Conservation (phyloP, 345 rosid genomes). For the Jatropha curcas region DNA sequence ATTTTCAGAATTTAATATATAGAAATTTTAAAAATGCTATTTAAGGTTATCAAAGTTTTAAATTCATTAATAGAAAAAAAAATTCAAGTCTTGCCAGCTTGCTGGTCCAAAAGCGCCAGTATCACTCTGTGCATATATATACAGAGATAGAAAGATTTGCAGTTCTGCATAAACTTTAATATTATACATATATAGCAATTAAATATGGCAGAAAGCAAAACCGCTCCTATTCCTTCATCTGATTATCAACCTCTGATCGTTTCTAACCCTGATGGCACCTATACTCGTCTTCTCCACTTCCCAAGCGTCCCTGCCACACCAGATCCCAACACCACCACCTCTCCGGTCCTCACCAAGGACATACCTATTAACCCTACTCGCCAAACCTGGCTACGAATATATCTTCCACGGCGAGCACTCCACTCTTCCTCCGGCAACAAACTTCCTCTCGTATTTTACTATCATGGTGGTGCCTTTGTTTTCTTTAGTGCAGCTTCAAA, state of each 20-base stretch:
- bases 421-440: slow-evolving; percentile 11
- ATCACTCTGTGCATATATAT: too few species aligned
- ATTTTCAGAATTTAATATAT: too few species aligned
- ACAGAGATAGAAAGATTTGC: too few species aligned
- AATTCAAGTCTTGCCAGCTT: too few species aligned
- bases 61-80: too few species aligned
- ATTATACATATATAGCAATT: neutral
- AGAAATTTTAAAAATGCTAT: too few species aligned
- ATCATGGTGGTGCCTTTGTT: slow-evolving; percentile 72
- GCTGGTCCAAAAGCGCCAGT: too few species aligned
- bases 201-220: neutral
- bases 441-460: slow-evolving; percentile 58
- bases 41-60: too few species aligned
- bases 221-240: neutral
- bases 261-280: slow-evolving; percentile 15
- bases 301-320: neutral
- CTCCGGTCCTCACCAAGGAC: slow-evolving; percentile 21
- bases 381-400: slow-evolving; percentile 20
- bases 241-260: neutral
- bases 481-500: slow-evolving; percentile 30
- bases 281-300: neutral
- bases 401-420: slow-evolving; percentile 12
- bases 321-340: slow-evolving; percentile 2
- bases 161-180: too few species aligned
- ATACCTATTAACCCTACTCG: slow-evolving; percentile 11